Evolutionary conservation across 1,284 basidiomycete genomes (phyloP).

Genomic region (Ganoderma boninense): DNA sequence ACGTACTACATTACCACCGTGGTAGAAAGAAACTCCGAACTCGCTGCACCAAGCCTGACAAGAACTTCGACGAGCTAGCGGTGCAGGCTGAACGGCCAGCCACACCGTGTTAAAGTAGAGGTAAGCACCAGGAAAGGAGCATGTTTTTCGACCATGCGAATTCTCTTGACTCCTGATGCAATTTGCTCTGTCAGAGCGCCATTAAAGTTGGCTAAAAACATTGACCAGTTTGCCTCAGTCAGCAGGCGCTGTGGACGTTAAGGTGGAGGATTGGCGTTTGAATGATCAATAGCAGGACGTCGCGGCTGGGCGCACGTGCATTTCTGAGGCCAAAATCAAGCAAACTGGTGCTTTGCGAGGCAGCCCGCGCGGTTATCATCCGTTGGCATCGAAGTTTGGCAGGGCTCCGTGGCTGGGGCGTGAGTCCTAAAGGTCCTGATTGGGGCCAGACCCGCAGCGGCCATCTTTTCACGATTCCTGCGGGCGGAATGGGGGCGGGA

Average conservation of each 20-base stretch:
- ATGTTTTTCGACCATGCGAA: neutral
- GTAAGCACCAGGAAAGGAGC: neutral
- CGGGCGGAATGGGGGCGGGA: neutral
- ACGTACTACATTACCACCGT: neutral
- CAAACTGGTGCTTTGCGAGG: conserved; percentile 1
- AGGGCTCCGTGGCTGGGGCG: neutral
- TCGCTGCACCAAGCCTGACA: conserved; percentile 3
- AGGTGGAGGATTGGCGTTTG: neutral
- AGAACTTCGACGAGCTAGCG: neutral
- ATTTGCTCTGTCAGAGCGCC: neutral
- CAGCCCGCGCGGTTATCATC: conserved; percentile 8
- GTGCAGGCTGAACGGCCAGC: neutral
- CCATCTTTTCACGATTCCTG: neutral
- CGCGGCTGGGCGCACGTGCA: neutral
- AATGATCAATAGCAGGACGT: neutral
- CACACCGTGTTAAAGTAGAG: neutral
- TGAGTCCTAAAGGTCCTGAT: neutral
- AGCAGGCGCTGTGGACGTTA: conserved; percentile 1
- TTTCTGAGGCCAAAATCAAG: neutral
- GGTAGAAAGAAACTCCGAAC: neutral
- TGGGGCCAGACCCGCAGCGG: neutral
- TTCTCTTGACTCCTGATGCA: neutral
- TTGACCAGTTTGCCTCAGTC: conserved; percentile 8
- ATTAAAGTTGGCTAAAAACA: conserved; percentile 1
- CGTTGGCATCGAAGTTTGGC: neutral